Evolutionary conservation across 805 yeast species (phyloP), one percentile per base, ranked within the genome.

Genomic region (Candida coleopterorum): DNA sequence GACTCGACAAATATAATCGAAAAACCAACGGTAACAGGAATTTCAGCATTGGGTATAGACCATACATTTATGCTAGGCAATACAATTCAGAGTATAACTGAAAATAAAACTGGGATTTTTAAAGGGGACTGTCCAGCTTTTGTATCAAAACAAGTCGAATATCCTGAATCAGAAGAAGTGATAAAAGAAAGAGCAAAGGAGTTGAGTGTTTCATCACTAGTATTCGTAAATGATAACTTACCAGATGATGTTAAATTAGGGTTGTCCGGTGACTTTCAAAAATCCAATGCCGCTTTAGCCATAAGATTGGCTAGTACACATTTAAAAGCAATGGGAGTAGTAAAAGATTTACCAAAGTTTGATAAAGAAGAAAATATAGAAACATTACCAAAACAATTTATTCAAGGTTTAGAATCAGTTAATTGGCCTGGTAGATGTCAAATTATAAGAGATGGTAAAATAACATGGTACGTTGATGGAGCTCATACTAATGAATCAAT

Each of bases 401-500:
- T 65, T 4, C 47, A 49, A 11, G 97, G 96, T 2, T 65, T 90
- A 25, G 76, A 70, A 35, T 40, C 60, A 2, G 84, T 95, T 1
- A 62, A 69, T 30, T 93, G 97, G 96, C 93, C 93, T n/a, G 99
- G 99, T 1, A 70, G 99, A 48, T 90, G 97, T 49, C 97, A 94
- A 61, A 70, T 77, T 2, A 58, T 86, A 21, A 70, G 64, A 17
- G 64, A 66, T 18, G 62, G 56, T 27, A 55, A 60, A 3, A 60
- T 81, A 12, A 74, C 72, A n/a, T 93, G 96, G 95, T 80, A 63
- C 45, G 61, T 90, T 11, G 99, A 93, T 61, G 99, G 99, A 14
- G 97, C 98, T 0, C 99, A 93, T 50, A 93, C 98, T 0, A 63
- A 73, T 31, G 99, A 93, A 51, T 85, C 96, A 41, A 75, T 94